phyloP scores from a whole-genome alignment of 139 green algal genomes.

The Nannochloris sp. region DNA sequence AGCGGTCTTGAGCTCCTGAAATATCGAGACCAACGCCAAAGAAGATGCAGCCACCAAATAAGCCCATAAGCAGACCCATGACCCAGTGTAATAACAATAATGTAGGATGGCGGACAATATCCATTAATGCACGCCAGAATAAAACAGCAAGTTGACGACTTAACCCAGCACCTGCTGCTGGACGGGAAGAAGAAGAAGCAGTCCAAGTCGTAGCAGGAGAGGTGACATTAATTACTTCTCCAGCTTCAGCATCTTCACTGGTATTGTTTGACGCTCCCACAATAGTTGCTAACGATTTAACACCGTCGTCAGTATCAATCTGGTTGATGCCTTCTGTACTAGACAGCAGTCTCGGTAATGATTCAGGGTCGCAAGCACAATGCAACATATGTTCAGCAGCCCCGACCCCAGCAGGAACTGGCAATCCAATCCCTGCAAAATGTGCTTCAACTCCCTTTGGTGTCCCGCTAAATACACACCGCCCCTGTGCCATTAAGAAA shows the following conservation, averaged over 20 bases:
- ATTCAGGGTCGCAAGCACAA: constrained; percentile 23
- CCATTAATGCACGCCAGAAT: constrained; percentile 50
- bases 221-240: neutral
- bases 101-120: constrained; percentile 62
- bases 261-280: neutral
- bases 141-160: constrained; percentile 52
- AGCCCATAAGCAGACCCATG: constrained; percentile 47
- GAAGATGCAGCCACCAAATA: constrained; percentile 59
- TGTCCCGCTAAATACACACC: constrained; percentile 45
- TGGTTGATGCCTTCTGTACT: neutral
- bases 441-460: constrained; percentile 5
- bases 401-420: constrained; percentile 20
- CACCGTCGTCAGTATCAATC: neutral
- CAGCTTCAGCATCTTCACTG: neutral
- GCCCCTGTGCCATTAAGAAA: constrained; percentile 52
- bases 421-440: constrained; percentile 25
- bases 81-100: constrained; percentile 55
- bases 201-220: neutral
- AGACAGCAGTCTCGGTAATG: constrained; percentile 12
- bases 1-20: constrained; percentile 54
- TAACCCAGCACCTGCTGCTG: neutral
- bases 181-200: neutral
- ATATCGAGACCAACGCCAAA: constrained; percentile 43
- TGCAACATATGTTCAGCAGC: constrained; percentile 48
- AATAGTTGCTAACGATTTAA: too few species aligned